Evolutionary conservation across 768 basidiomycete species (phyloP).

Genomic region (Basidioascus undulatus): DNA sequence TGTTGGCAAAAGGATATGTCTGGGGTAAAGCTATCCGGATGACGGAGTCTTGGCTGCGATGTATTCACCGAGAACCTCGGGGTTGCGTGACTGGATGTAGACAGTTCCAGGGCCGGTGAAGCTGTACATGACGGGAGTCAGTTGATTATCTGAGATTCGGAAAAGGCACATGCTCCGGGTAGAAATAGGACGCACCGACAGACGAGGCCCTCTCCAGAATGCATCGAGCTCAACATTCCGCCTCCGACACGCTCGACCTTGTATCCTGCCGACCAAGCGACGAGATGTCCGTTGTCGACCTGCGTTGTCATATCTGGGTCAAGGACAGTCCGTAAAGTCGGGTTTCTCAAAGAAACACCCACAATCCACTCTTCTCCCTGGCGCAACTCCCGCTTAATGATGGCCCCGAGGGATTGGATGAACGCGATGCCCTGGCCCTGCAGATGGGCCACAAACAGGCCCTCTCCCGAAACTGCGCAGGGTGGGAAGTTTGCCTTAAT

Average conservation of each 20-base stretch:
- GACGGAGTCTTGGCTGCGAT: slow-evolving; percentile 16
- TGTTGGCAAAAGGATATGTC: too few relatives aligned
- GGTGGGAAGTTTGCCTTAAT: background rate
- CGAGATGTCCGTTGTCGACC: slow-evolving; percentile 20
- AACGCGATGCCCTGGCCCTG: slow-evolving; percentile 16
- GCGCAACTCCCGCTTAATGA: slow-evolving; percentile 15
- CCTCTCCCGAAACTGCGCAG: slow-evolving; percentile 18
- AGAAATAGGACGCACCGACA: slow-evolving; percentile 14
- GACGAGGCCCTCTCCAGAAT: slow-evolving; percentile 19
- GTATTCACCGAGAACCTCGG: slow-evolving; percentile 16
- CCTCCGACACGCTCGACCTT: slow-evolving; percentile 18
- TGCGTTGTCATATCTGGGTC: too few relatives aligned
- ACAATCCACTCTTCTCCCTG: slow-evolving; percentile 17
- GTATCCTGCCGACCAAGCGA: slow-evolving; percentile 19
- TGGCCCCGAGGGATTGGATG: slow-evolving; percentile 17
- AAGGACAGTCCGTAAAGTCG: too few relatives aligned
- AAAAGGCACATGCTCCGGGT: too few relatives aligned
- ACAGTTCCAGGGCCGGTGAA: slow-evolving; percentile 19
- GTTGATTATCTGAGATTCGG: too few relatives aligned
- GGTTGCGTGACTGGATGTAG: slow-evolving; percentile 19
- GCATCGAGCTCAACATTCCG: slow-evolving; percentile 16
- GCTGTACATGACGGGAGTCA: slow-evolving; percentile 6
- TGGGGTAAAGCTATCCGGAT: slow-evolving; percentile 1
- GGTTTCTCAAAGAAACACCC: background rate
- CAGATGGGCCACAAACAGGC: slow-evolving; percentile 16